Conservation (phyloP, 129 eudicot genomes). For the Oenanthe sinensis region DNA sequence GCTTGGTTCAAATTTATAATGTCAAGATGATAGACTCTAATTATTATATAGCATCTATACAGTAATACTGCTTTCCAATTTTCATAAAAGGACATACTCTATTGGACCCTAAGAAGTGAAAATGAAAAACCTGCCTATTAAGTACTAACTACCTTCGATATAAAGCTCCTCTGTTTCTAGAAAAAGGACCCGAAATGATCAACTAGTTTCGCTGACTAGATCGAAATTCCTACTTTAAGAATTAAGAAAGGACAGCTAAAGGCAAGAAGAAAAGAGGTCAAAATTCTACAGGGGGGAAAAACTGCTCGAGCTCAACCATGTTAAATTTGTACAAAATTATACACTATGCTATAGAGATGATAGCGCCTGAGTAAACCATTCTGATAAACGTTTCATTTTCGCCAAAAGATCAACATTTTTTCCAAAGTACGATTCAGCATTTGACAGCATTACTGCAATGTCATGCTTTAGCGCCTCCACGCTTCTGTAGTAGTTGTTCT, state of each 20-base stretch:
- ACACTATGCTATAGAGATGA: conserved; percentile 33
- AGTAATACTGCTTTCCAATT: background rate
- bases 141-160: background rate
- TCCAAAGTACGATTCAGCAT: conserved; percentile 43
- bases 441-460: conserved; percentile 55
- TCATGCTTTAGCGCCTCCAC: conserved; percentile 79
- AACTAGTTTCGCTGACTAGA: background rate
- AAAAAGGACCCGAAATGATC: background rate
- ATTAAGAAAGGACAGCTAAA: background rate
- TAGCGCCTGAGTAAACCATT: conserved; percentile 60
- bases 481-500: conserved; percentile 78
- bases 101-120: background rate
- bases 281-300: conserved; percentile 13
- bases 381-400: conserved; percentile 54
- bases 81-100: background rate
- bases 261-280: background rate
- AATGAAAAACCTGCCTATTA: background rate
- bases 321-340: conserved; percentile 65
- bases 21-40: background rate
- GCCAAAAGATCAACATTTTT: conserved; percentile 38
- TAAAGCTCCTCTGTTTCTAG: background rate
- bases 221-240: background rate
- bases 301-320: background rate
- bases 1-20: background rate
- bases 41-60: background rate